A percentile compares a stretch with the other conserved stretches of the same genome.
Evolutionary conservation across 257 asterid species (phyloP).

Genomic region (Rehmannia glutinosa): DNA sequence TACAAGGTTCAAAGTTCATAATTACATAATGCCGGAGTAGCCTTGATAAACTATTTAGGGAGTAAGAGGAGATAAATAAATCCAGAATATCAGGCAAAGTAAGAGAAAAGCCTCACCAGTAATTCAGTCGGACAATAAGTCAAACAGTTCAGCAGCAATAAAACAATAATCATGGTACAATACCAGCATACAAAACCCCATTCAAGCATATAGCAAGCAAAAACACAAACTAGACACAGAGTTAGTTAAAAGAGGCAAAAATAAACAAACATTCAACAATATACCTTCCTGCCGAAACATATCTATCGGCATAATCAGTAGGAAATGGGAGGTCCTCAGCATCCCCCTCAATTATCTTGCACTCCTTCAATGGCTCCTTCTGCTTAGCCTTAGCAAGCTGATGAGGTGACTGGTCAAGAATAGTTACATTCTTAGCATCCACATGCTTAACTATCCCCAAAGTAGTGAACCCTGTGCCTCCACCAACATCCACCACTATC

Average conservation of each 20-base stretch:
- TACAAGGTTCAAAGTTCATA: too few relatives aligned
- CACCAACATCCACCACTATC: constrained; percentile 92
- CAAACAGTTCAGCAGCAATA: neutral
- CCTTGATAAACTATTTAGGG: neutral
- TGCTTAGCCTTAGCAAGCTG: constrained; percentile 92
- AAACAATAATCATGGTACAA: neutral
- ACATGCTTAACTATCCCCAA: constrained; percentile 83
- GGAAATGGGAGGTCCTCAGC: constrained; percentile 93
- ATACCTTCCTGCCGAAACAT: constrained; percentile 95
- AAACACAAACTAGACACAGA: neutral
- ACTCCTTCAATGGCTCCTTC: constrained; percentile 86
- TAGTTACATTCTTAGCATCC: constrained; percentile 91
- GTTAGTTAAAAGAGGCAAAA: neutral
- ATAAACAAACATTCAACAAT: neutral
- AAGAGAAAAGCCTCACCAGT: neutral
- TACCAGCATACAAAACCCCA: neutral
- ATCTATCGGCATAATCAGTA: constrained; percentile 76
- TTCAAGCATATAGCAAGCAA: constrained; percentile 12
- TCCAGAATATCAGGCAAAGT: neutral
- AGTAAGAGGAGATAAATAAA: neutral
- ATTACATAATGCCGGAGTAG: too few relatives aligned
- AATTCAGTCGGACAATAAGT: neutral
- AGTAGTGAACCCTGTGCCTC: constrained; percentile 95
- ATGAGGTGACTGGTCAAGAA: constrained; percentile 98
- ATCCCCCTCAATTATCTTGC: constrained; percentile 86